Evolutionary conservation across 805 yeast species (phyloP).

Genomic region (Kodamaea kaohsiungensis): DNA sequence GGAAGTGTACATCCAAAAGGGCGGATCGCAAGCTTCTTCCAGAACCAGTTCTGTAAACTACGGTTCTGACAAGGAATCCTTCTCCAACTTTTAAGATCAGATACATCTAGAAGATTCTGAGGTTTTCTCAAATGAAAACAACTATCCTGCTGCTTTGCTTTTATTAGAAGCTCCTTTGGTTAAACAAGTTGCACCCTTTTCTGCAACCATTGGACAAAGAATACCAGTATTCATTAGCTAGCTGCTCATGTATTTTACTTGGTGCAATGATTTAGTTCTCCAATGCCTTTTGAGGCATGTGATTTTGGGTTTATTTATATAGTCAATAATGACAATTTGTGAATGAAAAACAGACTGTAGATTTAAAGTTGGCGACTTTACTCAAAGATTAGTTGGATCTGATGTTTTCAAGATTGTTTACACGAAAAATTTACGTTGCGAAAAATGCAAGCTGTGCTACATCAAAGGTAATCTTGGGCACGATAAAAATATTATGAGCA

Average conservation of each 20-base stretch:
- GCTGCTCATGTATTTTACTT: neutral
- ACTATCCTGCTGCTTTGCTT: too few species aligned
- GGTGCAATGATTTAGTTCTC: neutral
- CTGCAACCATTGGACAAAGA: neutral
- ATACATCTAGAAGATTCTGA: too few species aligned
- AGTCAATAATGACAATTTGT: neutral
- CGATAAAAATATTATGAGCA: neutral
- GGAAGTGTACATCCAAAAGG: slow-evolving; percentile 27
- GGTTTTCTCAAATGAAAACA: too few species aligned
- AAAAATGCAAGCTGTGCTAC: neutral
- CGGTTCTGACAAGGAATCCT: slow-evolving; percentile 6
- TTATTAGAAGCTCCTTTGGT: too few species aligned
- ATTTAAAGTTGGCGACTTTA: neutral
- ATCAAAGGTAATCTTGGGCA: neutral
- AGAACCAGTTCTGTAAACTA: slow-evolving; percentile 13
- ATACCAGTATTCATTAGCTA: neutral
- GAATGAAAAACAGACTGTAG: neutral
- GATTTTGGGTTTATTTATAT: neutral
- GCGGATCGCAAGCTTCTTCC: slow-evolving; percentile 21
- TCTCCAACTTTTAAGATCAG: neutral
- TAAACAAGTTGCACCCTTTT: too few species aligned
- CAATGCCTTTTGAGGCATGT: neutral
- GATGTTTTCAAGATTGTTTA: neutral
- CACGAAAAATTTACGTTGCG: neutral
- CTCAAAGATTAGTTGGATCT: neutral